Evolutionary conservation across 495 filamentous ascomycete species (phyloP).

Genomic region (Ramalina peruviana): DNA sequence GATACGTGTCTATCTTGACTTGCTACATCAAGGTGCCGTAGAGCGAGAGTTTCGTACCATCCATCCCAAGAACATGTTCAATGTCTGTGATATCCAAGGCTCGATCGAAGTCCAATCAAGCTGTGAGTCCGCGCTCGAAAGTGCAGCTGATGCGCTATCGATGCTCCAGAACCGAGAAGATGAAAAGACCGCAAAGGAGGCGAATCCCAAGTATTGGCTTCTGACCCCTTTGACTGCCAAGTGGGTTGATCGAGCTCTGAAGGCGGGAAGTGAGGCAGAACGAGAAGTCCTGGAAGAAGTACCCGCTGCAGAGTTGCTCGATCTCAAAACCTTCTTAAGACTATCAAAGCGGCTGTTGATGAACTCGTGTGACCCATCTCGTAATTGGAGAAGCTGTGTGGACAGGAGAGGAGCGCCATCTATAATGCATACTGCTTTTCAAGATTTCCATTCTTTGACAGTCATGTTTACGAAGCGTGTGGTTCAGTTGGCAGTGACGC

Average conservation of each 20-base stretch:
- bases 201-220: conserved; percentile 43
- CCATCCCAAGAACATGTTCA: conserved; percentile 16
- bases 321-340: conserved; percentile 43
- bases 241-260: conserved; percentile 22
- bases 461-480: conserved; percentile 54
- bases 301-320: conserved; percentile 43
- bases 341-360: conserved; percentile 62
- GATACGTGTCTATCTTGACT: conserved; percentile 48
- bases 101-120: conserved; percentile 59
- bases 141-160: conserved; percentile 46
- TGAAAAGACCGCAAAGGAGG: conserved; percentile 34
- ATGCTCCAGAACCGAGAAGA: conserved; percentile 43
- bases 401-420: conserved; percentile 40
- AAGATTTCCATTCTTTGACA: conserved; percentile 58
- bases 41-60: conserved; percentile 21
- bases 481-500: conserved; percentile 49
- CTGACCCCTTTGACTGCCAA: conserved; percentile 33
- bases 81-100: conserved; percentile 42
- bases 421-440: conserved; percentile 50
- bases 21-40: conserved; percentile 39
- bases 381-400: conserved; percentile 50
- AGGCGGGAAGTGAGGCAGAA: conserved; percentile 18
- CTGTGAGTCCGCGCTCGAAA: conserved; percentile 51
- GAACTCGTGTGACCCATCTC: conserved; percentile 48
- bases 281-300: conserved; percentile 23